Evolutionary conservation across 2,329 filamentous ascomycete species (phyloP).

Genomic region (Thielaviopsis euricoi): DNA sequence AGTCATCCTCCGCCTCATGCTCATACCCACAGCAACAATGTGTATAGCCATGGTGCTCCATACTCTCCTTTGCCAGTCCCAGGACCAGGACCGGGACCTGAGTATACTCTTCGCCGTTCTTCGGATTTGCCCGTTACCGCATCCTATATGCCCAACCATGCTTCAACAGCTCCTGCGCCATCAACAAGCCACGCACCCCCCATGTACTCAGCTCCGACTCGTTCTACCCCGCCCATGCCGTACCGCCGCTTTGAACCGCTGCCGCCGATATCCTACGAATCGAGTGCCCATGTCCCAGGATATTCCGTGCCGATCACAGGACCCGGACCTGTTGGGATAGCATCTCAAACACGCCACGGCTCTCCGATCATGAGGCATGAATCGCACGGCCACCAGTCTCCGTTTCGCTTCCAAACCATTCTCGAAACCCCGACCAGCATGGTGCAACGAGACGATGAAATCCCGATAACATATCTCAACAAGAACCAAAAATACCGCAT

Average conservation of each 20-base stretch:
- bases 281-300: not conserved
- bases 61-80: not conserved
- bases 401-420: conserved; percentile 75
- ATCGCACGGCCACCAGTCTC: not conserved
- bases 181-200: not conserved
- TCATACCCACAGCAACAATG: not conserved
- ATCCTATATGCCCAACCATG: not conserved
- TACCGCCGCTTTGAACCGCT: not conserved
- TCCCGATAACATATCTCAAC: conserved; percentile 95
- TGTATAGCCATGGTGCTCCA: not conserved
- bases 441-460: conserved; percentile 78
- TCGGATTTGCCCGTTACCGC: not conserved
- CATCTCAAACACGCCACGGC: not conserved
- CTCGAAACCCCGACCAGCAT: conserved; percentile 92
- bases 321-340: not conserved
- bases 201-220: not conserved
- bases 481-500: conserved; percentile 91
- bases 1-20: not conserved
- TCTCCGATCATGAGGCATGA: not conserved
- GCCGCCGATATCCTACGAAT: not conserved
- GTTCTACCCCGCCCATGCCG: not conserved
- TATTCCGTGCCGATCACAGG: no score
- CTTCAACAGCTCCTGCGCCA: not conserved
- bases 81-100: not conserved
- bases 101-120: not conserved